Evolutionary conservation across 306 rosid genomes (phyloP).

Genomic region (Echinosophora koreensis): DNA sequence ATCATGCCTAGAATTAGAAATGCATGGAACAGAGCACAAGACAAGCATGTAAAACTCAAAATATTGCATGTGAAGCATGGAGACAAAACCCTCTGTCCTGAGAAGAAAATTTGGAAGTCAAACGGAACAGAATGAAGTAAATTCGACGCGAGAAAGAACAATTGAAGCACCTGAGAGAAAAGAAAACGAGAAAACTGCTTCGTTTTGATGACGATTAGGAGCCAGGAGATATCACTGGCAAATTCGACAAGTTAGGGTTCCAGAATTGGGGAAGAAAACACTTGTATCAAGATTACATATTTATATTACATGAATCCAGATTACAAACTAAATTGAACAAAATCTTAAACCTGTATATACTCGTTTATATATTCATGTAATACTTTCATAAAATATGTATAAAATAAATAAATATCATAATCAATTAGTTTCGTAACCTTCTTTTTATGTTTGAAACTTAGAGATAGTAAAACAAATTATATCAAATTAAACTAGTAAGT

Average conservation of each 20-base stretch:
- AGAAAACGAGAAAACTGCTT: not conserved
- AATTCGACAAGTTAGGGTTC: constrained; percentile 40
- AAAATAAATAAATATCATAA: too few relatives aligned
- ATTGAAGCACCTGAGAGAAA: constrained; percentile 39
- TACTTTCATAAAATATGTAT: too few relatives aligned
- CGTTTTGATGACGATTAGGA: constrained; percentile 8
- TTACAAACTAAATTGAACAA: too few relatives aligned
- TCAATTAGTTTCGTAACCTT: too few relatives aligned
- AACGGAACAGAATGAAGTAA: constrained; percentile 17
- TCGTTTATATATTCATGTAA: too few relatives aligned
- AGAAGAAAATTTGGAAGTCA: not conserved
- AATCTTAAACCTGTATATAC: too few relatives aligned
- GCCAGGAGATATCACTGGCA: not conserved
- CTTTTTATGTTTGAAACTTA: too few relatives aligned
- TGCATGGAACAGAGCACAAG: not conserved
- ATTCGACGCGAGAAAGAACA: not conserved
- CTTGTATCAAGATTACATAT: too few relatives aligned
- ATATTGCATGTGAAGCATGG: not conserved
- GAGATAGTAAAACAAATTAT: too few relatives aligned
- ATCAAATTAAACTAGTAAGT: too few relatives aligned
- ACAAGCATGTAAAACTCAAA: not conserved
- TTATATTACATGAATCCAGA: too few relatives aligned
- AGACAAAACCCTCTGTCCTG: too few relatives aligned
- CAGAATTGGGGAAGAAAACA: constrained; percentile 32
- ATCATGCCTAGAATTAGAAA: not conserved